These are phyloP conservation scores for Magnolia officinalis DNA, from an alignment of 164 flowering plant genomes.

Conservation along the genomic window DNA sequence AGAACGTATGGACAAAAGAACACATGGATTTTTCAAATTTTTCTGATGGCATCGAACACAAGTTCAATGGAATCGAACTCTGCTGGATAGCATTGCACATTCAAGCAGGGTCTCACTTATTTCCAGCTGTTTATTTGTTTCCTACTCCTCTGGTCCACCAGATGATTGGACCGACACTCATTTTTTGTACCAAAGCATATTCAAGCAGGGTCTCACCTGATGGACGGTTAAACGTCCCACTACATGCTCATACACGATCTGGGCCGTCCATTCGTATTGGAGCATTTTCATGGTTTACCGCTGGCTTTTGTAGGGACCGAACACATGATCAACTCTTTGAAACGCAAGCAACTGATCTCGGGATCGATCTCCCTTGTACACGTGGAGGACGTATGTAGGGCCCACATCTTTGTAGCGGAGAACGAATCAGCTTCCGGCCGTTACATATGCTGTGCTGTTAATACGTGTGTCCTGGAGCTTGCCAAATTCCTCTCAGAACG, in stretches of 20 bases:
- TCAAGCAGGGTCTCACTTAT: too few species aligned
- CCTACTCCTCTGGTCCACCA: too few species aligned
- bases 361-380: slow-evolving; percentile 67
- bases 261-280: too few species aligned
- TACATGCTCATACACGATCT: neutral
- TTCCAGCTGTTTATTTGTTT: too few species aligned
- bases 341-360: slow-evolving; percentile 61
- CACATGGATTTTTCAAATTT: too few species aligned
- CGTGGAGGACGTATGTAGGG: slow-evolving; percentile 64
- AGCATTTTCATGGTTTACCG: too few species aligned
- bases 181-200: slow-evolving; percentile 1
- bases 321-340: slow-evolving; percentile 37
- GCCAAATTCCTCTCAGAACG: slow-evolving; percentile 53
- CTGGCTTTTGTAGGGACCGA: slow-evolving; percentile 38
- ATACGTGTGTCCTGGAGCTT: slow-evolving; percentile 60
- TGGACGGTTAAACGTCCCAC: slow-evolving; percentile 9
- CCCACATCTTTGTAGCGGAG: slow-evolving; percentile 69
- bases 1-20: too few species aligned
- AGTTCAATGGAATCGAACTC: too few species aligned
- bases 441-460: slow-evolving; percentile 56
- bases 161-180: too few species aligned
- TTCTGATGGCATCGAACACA: too few species aligned
- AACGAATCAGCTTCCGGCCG: slow-evolving; percentile 71
- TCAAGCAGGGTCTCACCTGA: slow-evolving; percentile 47
- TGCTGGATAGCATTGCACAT: too few species aligned